phyloP scores from a whole-genome alignment of 108 stramenopile genomes.

The Epipyxis sp. region DNA sequence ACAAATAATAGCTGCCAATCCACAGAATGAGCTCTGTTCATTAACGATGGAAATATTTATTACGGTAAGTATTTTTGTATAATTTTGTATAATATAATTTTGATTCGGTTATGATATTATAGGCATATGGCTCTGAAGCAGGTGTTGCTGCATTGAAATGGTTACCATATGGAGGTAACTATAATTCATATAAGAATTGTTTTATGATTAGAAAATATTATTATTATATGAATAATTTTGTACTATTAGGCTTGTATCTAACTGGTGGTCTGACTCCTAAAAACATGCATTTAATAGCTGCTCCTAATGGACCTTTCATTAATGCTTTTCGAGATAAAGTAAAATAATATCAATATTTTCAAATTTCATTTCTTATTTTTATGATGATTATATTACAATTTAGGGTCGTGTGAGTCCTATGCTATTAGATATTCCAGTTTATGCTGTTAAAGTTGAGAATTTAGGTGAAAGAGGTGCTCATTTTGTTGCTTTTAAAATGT shows the following conservation, averaged over 20 bases:
- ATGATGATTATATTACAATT: too few relatives aligned
- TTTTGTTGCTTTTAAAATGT: constrained; percentile 35
- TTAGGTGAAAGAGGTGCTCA: constrained; percentile 84
- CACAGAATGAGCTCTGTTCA: constrained; percentile 27
- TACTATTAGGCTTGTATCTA: constrained; percentile 67
- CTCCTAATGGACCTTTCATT: constrained; percentile 76
- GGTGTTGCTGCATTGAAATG: constrained; percentile 80
- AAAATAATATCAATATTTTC: constrained; percentile 41
- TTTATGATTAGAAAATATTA: background rate
- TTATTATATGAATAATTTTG: background rate
- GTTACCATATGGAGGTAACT: constrained; percentile 75
- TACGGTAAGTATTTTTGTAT: constrained; percentile 30
- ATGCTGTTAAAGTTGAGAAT: constrained; percentile 87
- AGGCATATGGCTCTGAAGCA: constrained; percentile 82
- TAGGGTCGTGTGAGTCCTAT: constrained; percentile 58
- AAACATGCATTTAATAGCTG: constrained; percentile 73
- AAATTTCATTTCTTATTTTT: too few relatives aligned
- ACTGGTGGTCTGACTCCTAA: constrained; percentile 95
- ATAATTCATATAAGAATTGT: background rate
- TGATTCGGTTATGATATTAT: background rate
- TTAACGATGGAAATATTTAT: constrained; percentile 52
- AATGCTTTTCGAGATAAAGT: constrained; percentile 84
- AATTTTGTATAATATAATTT: too few relatives aligned
- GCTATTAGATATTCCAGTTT: constrained; percentile 69
- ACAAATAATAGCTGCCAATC: constrained; percentile 32